Conservation (phyloP, 2,329 filamentous ascomycete species). For the Scytalidium lignicola region DNA sequence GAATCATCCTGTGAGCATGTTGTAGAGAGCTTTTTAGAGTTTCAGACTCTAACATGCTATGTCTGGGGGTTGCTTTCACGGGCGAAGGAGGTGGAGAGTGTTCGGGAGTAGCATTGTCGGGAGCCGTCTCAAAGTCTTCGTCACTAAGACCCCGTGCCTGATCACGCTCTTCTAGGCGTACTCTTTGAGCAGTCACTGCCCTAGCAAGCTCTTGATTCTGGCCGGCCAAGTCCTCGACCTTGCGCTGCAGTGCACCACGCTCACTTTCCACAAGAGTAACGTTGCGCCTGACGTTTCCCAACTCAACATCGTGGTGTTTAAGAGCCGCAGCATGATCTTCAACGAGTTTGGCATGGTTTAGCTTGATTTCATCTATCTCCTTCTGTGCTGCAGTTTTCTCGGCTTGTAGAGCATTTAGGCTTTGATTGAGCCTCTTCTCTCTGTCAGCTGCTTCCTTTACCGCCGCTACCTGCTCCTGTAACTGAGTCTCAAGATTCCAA, state of each 20-base stretch:
- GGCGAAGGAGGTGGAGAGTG: conserved; percentile 88
- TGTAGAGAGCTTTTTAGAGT: conserved; percentile 90
- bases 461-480: conserved; percentile 73
- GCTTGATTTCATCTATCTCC: conserved; percentile 86
- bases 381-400: conserved; percentile 77
- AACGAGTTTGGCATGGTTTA: conserved; percentile 68
- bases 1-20: conserved; percentile 94
- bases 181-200: conserved; percentile 70
- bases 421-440: conserved; percentile 75
- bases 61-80: conserved; percentile 83
- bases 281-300: conserved; percentile 77
- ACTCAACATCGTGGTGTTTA: conserved; percentile 84
- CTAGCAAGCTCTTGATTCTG: conserved; percentile 90
- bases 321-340: conserved; percentile 74
- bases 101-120: conserved; percentile 72
- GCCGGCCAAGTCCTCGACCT: conserved; percentile 78
- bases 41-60: conserved; percentile 89
- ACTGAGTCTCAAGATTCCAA: conserved; percentile 90
- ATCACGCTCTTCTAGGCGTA: conserved; percentile 61
- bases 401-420: conserved; percentile 60
- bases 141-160: conserved; percentile 53
- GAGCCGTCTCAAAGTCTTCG: conserved; percentile 58
- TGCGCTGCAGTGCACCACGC: conserved; percentile 70
- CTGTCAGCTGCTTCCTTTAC: conserved; percentile 74
- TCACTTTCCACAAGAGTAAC: conserved; percentile 75